Percentiles rank a stretch among this genome's conserved stretches.
phyloP scores from a whole-genome alignment of 345 rosid species.

The rapeseed (Brassica napus) region DNA sequence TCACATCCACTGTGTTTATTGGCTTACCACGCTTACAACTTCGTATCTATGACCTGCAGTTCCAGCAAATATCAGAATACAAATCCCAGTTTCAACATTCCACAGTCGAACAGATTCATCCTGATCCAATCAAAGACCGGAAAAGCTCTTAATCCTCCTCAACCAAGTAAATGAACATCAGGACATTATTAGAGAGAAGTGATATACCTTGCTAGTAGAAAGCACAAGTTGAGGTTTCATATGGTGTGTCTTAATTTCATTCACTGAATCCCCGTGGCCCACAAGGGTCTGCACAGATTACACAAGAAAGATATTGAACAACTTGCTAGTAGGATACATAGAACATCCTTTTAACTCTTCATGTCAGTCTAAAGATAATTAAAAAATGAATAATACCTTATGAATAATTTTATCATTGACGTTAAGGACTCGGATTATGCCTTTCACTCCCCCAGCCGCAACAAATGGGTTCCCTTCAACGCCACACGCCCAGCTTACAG shows the following conservation, averaged over 20 bases:
- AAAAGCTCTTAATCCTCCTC: slow-evolving; percentile 26
- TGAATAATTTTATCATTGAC: slow-evolving; percentile 74
- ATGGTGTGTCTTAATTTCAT: slow-evolving; percentile 94
- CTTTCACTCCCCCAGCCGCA: slow-evolving; percentile 93
- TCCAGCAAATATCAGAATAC: slow-evolving; percentile 96
- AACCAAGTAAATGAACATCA: slow-evolving; percentile 15
- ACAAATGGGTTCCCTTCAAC: slow-evolving; percentile 67
- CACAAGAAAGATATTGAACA: slow-evolving; percentile 14
- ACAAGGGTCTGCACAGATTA: slow-evolving; percentile 72
- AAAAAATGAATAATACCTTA: slow-evolving; percentile 53
- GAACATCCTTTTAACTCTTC: slow-evolving; percentile 9
- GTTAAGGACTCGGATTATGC: slow-evolving; percentile 85
- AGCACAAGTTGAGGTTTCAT: slow-evolving; percentile 83
- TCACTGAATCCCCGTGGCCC: slow-evolving; percentile 97
- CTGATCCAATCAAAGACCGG: slow-evolving; percentile 43
- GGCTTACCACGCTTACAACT: slow-evolving; percentile 91
- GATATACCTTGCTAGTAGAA: slow-evolving; percentile 87
- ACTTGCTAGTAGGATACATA: slow-evolving; percentile 5
- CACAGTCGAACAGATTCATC: slow-evolving; percentile 97
- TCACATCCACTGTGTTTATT: neutral
- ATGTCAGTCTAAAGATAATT: neutral
- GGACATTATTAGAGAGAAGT: neutral
- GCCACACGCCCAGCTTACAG: slow-evolving; percentile 91
- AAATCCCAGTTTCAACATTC: slow-evolving; percentile 96
- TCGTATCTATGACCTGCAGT: slow-evolving; percentile 98